A percentile compares a stretch with the other conserved stretches of the same genome.
These are phyloP conservation scores for Yamadazyma membranifaciens DNA, from an alignment of 1,139 yeast species.

Conservation along the genomic window DNA sequence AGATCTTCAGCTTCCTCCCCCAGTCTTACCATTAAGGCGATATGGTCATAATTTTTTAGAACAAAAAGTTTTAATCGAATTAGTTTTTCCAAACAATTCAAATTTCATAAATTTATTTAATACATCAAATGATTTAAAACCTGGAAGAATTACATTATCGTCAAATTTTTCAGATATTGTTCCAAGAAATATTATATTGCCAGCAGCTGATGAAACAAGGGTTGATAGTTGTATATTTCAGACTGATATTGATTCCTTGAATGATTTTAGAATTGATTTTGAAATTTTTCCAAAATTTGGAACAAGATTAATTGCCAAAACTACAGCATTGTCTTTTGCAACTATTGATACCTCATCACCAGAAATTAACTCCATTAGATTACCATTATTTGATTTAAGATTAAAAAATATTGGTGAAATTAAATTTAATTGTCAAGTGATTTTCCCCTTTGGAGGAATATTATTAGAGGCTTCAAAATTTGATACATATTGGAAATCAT, in stretches of 20 bases:
- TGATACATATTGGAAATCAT: conserved; percentile 96
- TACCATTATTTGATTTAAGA: conserved; percentile 82
- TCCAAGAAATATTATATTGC: conserved; percentile 81
- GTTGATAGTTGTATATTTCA: conserved; percentile 69
- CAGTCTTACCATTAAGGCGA: conserved; percentile 86
- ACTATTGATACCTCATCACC: conserved; percentile 45
- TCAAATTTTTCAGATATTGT: conserved; percentile 70
- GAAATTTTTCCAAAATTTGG: conserved; percentile 96
- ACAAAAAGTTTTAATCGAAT: conserved; percentile 78
- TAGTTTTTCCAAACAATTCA: conserved; percentile 58
- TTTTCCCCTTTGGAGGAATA: conserved; percentile 84
- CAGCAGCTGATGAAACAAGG: conserved; percentile 70
- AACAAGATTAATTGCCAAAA: conserved; percentile 84
- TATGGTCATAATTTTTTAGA: conserved; percentile 96
- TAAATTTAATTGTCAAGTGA: conserved; percentile 74
- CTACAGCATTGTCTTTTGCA: conserved; percentile 69
- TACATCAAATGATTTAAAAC: conserved; percentile 43
- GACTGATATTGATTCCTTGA: conserved; percentile 67
- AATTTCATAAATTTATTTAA: conserved; percentile 54
- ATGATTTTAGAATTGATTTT: conserved; percentile 75
- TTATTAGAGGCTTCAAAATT: conserved; percentile 88
- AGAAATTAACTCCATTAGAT: conserved; percentile 47
- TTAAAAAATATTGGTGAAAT: conserved; percentile 81
- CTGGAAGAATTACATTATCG: conserved; percentile 70
- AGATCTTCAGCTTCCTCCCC: conserved; percentile 90